phyloP scores from a whole-genome alignment of 306 rosid genomes.

The Gillenia trifoliata region DNA sequence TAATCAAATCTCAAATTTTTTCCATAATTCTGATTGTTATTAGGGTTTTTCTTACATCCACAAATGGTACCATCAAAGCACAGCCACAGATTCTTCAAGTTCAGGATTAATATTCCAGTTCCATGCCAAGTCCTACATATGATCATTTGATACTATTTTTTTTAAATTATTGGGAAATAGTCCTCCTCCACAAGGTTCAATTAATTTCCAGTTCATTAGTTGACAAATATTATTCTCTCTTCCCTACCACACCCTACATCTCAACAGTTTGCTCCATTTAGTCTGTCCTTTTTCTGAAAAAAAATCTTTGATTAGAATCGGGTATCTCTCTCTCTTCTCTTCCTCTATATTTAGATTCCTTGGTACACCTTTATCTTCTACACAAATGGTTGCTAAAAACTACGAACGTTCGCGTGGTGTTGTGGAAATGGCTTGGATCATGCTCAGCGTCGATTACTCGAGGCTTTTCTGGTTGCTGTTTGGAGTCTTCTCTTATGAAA shows the following conservation, averaged over 20 bases:
- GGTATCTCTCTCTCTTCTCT: constrained; percentile 7
- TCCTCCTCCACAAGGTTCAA: constrained; percentile 16
- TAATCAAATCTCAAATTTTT: neutral
- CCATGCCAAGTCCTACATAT: constrained; percentile 9
- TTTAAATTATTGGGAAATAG: neutral
- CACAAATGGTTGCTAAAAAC: constrained; percentile 42
- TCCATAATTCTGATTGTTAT: neutral
- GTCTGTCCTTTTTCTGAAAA: neutral
- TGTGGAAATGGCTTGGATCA: constrained; percentile 52
- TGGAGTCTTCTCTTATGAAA: constrained; percentile 59
- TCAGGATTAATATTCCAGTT: constrained; percentile 24
- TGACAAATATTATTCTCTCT: constrained; percentile 14
- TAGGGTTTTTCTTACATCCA: constrained; percentile 28
- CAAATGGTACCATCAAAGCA: constrained; percentile 48
- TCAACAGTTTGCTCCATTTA: constrained; percentile 11
- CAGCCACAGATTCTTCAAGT: constrained; percentile 58
- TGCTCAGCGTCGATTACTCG: constrained; percentile 63
- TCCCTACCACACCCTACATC: constrained; percentile 18
- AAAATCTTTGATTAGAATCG: neutral
- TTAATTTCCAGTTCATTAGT: neutral
- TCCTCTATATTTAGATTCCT: neutral
- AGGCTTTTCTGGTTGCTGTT: constrained; percentile 55
- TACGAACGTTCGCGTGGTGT: constrained; percentile 38
- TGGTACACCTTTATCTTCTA: neutral
- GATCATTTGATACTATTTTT: constrained; percentile 25